These are phyloP conservation scores for Lindgomyces ingoldianus DNA, from an alignment of 495 filamentous ascomycete genomes.

Conservation along the genomic window DNA sequence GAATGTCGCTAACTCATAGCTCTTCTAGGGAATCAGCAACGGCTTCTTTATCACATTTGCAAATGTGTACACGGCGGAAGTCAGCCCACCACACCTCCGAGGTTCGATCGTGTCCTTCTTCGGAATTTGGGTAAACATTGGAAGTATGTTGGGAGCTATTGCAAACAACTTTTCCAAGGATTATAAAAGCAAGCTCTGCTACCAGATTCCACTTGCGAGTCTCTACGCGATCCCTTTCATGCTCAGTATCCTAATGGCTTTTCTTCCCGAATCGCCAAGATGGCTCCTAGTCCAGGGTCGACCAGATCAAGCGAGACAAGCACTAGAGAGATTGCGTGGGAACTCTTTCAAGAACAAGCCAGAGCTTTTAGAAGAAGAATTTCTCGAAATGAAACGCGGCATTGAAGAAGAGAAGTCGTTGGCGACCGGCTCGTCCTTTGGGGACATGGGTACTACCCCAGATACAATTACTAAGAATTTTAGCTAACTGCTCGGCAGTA, in stretches of 20 bases:
- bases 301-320: constrained; percentile 64
- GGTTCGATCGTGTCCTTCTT: constrained; percentile 31
- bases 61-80: constrained; percentile 29
- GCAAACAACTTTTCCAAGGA: constrained; percentile 33
- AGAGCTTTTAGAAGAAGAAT: constrained; percentile 21
- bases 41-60: constrained; percentile 35
- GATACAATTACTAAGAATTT: too few relatives aligned
- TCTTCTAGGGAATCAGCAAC: constrained; percentile 27
- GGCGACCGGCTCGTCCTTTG: too few relatives aligned
- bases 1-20: too few relatives aligned
- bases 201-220: constrained; percentile 58
- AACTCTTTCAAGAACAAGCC: not conserved
- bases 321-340: constrained; percentile 61
- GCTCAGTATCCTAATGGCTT: constrained; percentile 61
- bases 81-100: constrained; percentile 26
- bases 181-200: constrained; percentile 51
- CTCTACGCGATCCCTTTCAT: constrained; percentile 58
- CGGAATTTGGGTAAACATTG: constrained; percentile 27
- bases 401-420: constrained; percentile 28
- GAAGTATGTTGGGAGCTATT: constrained; percentile 21
- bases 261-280: constrained; percentile 78
- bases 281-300: constrained; percentile 74
- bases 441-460: too few relatives aligned
- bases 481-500: too few relatives aligned
- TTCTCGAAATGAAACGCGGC: constrained; percentile 24